Conservation (phyloP, 2,329 filamentous ascomycete species). For the Calycina marina region DNA sequence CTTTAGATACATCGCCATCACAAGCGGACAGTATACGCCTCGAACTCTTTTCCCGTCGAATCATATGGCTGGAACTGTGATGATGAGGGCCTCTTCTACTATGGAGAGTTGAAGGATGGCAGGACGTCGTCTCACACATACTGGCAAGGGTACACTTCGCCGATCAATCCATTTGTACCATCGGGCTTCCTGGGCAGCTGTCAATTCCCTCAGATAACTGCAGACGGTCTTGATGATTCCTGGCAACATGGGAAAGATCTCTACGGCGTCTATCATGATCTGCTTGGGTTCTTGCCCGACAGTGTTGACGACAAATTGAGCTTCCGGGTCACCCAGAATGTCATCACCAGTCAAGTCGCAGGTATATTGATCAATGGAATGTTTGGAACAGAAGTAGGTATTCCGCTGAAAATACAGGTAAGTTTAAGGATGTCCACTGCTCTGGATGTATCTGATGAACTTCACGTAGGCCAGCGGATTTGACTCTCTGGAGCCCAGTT, state of each 20-base stretch:
- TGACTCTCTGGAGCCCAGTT: conserved; percentile 63
- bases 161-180: conserved; percentile 51
- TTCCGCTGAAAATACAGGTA: conserved; percentile 35
- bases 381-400: conserved; percentile 32
- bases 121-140: conserved; percentile 41
- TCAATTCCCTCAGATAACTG: conserved; percentile 69
- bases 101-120: conserved; percentile 40
- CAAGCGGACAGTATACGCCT: conserved; percentile 68
- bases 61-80: conserved; percentile 59
- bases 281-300: conserved; percentile 51
- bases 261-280: conserved; percentile 58
- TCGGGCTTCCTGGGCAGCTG: conserved; percentile 59
- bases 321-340: conserved; percentile 68
- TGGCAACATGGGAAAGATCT: conserved; percentile 65
- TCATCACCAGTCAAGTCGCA: conserved; percentile 70
- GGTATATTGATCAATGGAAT: conserved; percentile 61
- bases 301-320: conserved; percentile 31
- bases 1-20: conserved; percentile 61
- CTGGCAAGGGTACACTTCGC: conserved; percentile 48
- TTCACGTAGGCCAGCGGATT: conserved; percentile 30
- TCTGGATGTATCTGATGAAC: conserved; percentile 1
- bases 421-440: background rate
- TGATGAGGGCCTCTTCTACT: conserved; percentile 56
- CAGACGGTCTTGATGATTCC: conserved; percentile 56
- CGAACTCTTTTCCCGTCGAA: conserved; percentile 64